Base-by-base conservation (phyloP, 2,329 filamentous ascomycete species). In the Trichoderma afroharzianum region DNA sequence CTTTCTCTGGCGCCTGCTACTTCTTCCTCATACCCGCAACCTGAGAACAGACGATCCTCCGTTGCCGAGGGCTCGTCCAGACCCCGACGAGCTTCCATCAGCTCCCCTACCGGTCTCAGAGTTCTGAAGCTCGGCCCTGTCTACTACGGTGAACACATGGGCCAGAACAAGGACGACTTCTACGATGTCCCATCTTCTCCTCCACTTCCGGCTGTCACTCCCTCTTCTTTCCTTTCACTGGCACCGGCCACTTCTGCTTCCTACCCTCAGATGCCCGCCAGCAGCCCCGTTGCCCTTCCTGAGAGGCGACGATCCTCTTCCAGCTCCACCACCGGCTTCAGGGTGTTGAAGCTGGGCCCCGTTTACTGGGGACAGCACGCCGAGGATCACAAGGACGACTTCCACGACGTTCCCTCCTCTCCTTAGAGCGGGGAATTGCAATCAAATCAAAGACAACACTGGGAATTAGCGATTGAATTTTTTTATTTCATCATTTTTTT, bases 51-150 rank as follows among this genome's bases (percentile, higher is more conserved):
- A 59, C 73, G 77, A 30, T 71, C 67, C 43, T 64, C 63, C 14
- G 55, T 55, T 6, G 74, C 32, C 57, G 71, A 75, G 63, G 73
- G 74, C 50, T 76, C 79, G 63, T 14, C 21, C 14, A 63, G 58
- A 12, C 78, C 77, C 76, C 84, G 87, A 78, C 87, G 88, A 79
- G 86, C 84, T 74, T 88, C 86, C 71, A 87, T 85, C 79, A 79
- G 85, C 74, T 87, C 80, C 76, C 72, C 70, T 76, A 77, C 74
- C 68, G 79, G 82, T 73, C 81, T 82, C 75, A 83, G 85, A 72
- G 87, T 91, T 79, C 85, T 91, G 75, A 90, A 90, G 84, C 87
- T 91, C 71, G 87, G 87, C 30, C 89, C 88, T 32, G 88, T 91
- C 73, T 87, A 90, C 84, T 90, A 84, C 80, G 89, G 89, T 75